phyloP scores from a whole-genome alignment of 2,329 filamentous ascomycete species.

The Rutstroemia sp. region DNA sequence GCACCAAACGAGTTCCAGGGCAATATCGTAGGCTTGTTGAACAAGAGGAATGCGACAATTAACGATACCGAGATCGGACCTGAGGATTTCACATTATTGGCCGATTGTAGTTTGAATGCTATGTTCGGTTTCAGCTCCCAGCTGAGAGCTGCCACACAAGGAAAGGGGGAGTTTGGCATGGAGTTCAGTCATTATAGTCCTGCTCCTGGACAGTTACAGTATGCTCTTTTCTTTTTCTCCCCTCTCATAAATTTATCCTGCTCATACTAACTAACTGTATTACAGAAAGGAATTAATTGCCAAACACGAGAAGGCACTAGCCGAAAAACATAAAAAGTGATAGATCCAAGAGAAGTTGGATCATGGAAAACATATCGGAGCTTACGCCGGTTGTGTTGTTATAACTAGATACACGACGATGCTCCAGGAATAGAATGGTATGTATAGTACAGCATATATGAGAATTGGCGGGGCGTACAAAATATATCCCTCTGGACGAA shows the following conservation, averaged over 20 bases:
- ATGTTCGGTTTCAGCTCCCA: slow-evolving; percentile 98
- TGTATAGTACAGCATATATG: no score
- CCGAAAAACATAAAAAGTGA: slow-evolving; percentile 39
- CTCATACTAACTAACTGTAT: neutral
- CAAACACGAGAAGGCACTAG: slow-evolving; percentile 60
- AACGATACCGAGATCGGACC: slow-evolving; percentile 89
- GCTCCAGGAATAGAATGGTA: no score
- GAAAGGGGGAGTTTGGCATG: slow-evolving; percentile 98
- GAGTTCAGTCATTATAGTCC: slow-evolving; percentile 95
- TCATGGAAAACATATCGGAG: no score
- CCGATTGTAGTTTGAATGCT: slow-evolving; percentile 87
- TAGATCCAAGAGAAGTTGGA: neutral
- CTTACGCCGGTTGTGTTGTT: no score
- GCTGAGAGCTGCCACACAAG: slow-evolving; percentile 86
- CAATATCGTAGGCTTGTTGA: slow-evolving; percentile 87
- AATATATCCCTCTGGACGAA: no score
- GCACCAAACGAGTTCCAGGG: slow-evolving; percentile 97
- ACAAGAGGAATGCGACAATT: slow-evolving; percentile 93
- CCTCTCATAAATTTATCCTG: neutral
- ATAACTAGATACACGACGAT: no score
- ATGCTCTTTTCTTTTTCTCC: slow-evolving; percentile 36
- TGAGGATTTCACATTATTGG: slow-evolving; percentile 88
- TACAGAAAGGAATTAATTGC: slow-evolving; percentile 55
- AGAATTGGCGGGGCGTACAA: no score
- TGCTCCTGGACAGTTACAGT: slow-evolving; percentile 83